These are phyloP conservation scores for Linnemannia zychae DNA, from an alignment of 192 early-diverging fungal genomes.

Conservation along the genomic window DNA sequence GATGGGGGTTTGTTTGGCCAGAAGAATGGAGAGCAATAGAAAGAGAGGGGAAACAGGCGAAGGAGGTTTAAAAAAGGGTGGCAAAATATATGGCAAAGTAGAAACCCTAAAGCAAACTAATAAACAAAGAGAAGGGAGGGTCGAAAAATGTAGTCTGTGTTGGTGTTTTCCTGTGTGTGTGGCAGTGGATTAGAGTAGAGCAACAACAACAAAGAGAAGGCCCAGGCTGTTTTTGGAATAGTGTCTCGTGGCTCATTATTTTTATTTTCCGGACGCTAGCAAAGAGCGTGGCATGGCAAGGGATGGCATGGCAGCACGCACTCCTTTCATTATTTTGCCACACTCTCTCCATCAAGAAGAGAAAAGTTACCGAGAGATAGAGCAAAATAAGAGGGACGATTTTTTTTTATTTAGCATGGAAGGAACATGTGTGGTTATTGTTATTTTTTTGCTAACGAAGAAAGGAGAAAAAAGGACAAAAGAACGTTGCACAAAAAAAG, in stretches of 20 bases:
- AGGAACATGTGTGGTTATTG: background rate
- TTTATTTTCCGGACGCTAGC: background rate
- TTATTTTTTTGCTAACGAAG: background rate
- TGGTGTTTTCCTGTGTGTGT: background rate
- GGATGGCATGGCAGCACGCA: too few relatives aligned
- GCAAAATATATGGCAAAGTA: background rate
- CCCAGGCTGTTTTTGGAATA: background rate
- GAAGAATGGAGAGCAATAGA: too few relatives aligned
- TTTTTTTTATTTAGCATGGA: background rate
- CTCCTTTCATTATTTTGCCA: too few relatives aligned
- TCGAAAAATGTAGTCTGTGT: slow-evolving; percentile 12
- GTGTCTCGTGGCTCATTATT: background rate
- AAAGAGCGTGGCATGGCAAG: background rate
- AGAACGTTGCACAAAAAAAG: background rate
- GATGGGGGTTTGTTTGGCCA: too few relatives aligned
- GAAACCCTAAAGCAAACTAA: background rate
- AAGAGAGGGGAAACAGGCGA: too few relatives aligned
- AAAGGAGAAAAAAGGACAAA: background rate
- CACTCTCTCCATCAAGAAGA: too few relatives aligned
- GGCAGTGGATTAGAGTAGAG: background rate
- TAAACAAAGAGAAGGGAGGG: background rate
- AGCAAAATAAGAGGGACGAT: background rate
- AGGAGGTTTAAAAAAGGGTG: too few relatives aligned
- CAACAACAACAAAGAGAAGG: background rate
- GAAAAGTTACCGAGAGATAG: too few relatives aligned